Percentiles rank a stretch among this genome's conserved stretches.
Evolutionary conservation across 192 early-diverging fungal genomes (phyloP).

Genomic region (Cladochytrium replicatum): DNA sequence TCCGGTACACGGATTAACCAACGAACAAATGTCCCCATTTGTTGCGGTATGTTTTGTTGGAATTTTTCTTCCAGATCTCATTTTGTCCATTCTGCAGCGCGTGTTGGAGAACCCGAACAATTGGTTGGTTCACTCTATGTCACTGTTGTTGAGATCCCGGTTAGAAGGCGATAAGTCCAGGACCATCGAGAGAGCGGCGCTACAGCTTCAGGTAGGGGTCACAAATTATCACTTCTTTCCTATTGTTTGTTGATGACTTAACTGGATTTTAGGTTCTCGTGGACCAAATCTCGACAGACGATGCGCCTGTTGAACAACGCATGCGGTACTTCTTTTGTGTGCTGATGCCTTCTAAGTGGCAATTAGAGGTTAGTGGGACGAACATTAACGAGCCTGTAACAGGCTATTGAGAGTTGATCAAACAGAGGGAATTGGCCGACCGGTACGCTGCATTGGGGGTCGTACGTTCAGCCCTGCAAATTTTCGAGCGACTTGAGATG

Average conservation of each 20-base stretch:
- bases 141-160: slow-evolving; percentile 76
- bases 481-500: slow-evolving; percentile 86
- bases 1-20: slow-evolving; percentile 83
- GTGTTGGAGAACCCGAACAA: slow-evolving; percentile 91
- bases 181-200: slow-evolving; percentile 77
- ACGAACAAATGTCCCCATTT: slow-evolving; percentile 93
- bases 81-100: slow-evolving; percentile 26
- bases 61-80: too few species aligned
- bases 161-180: slow-evolving; percentile 76
- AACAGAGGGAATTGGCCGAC: slow-evolving; percentile 73
- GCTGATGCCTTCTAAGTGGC: slow-evolving; percentile 85
- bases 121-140: slow-evolving; percentile 98
- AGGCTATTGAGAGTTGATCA: too few species aligned
- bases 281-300: slow-evolving; percentile 71
- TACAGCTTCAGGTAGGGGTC: slow-evolving; percentile 89
- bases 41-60: slow-evolving; percentile 55
- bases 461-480: slow-evolving; percentile 81
- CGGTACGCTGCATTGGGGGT: slow-evolving; percentile 80
- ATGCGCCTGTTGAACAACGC: slow-evolving; percentile 62
- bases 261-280: slow-evolving; percentile 56
- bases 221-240: too few species aligned
- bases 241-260: too few species aligned
- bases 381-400: too few species aligned
- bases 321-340: slow-evolving; percentile 72
- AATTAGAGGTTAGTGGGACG: slow-evolving; percentile 61